phyloP scores from a whole-genome alignment of 345 rosid genomes.

The Raphanus raphanistrum region DNA sequence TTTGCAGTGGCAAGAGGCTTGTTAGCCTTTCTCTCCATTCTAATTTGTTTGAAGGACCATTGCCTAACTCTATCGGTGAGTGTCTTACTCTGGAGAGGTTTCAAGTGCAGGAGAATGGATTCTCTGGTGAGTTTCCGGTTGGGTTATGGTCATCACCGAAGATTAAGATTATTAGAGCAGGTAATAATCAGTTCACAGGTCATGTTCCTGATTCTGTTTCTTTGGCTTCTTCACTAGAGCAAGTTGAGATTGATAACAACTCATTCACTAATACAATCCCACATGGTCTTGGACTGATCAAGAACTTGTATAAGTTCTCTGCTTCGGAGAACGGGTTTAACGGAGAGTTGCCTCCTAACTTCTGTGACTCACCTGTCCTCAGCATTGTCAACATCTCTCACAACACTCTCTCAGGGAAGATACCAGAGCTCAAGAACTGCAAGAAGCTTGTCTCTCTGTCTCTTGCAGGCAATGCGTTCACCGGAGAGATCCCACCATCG shows the following conservation, averaged over 20 bases:
- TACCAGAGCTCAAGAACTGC: constrained; percentile 80
- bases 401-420: constrained; percentile 65
- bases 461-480: constrained; percentile 65
- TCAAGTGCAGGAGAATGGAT: constrained; percentile 81
- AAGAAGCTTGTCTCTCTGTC: constrained; percentile 85
- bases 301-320: constrained; percentile 84
- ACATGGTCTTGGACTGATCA: constrained; percentile 68
- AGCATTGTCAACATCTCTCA: constrained; percentile 84
- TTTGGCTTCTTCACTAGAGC: constrained; percentile 73
- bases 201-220: constrained; percentile 62
- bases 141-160: constrained; percentile 67
- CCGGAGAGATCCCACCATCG: constrained; percentile 66
- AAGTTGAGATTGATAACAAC: constrained; percentile 88
- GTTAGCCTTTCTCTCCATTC: constrained; percentile 65
- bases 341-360: constrained; percentile 72
- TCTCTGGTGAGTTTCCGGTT: constrained; percentile 75
- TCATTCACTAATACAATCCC: constrained; percentile 69
- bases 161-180: constrained; percentile 76
- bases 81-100: constrained; percentile 79
- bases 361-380: constrained; percentile 89
- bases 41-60: constrained; percentile 64
- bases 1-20: constrained; percentile 66
- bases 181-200: constrained; percentile 77
- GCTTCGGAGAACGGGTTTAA: constrained; percentile 65
- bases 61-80: constrained; percentile 55